Evolutionary conservation across 371 early-diverging fungal species (phyloP).

Genomic region (Circinella umbellata): DNA sequence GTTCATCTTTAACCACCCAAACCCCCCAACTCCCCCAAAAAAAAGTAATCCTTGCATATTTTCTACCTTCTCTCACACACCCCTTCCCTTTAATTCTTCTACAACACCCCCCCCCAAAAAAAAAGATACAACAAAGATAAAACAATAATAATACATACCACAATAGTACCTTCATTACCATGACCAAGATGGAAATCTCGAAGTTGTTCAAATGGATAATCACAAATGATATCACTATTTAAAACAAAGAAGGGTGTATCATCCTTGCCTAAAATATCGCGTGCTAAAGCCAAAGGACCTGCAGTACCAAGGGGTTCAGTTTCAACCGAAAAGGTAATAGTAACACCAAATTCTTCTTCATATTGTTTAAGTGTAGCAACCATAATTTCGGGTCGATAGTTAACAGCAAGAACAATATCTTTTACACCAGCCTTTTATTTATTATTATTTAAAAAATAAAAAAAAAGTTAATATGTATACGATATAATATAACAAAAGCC

Average conservation of each 20-base stretch:
- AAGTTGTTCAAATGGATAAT: constrained; percentile 95
- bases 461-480: too few relatives aligned
- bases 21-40: too few relatives aligned
- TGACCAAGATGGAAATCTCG: constrained; percentile 88
- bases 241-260: constrained; percentile 98
- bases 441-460: not conserved
- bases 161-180: constrained; percentile 94
- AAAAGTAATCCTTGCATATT: too few relatives aligned
- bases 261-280: constrained; percentile 90
- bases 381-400: constrained; percentile 98
- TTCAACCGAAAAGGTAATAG: constrained; percentile 98
- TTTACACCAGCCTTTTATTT: constrained; percentile 89
- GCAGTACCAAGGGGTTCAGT: constrained; percentile 97
- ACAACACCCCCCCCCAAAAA: too few relatives aligned
- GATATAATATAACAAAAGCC: too few relatives aligned
- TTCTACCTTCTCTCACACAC: too few relatives aligned
- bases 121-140: too few relatives aligned
- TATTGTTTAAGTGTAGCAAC: constrained; percentile 86
- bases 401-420: constrained; percentile 99
- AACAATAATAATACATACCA: constrained; percentile 54
- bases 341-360: constrained; percentile 89
- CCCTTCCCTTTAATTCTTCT: too few relatives aligned
- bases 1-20: not conserved
- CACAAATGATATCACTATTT: constrained; percentile 99
- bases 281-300: constrained; percentile 97